Evolutionary conservation across 352 stramenopile genomes (phyloP), one percentile per base, ranked within the genome.

Genomic region (Phytopythium kandeliae): DNA sequence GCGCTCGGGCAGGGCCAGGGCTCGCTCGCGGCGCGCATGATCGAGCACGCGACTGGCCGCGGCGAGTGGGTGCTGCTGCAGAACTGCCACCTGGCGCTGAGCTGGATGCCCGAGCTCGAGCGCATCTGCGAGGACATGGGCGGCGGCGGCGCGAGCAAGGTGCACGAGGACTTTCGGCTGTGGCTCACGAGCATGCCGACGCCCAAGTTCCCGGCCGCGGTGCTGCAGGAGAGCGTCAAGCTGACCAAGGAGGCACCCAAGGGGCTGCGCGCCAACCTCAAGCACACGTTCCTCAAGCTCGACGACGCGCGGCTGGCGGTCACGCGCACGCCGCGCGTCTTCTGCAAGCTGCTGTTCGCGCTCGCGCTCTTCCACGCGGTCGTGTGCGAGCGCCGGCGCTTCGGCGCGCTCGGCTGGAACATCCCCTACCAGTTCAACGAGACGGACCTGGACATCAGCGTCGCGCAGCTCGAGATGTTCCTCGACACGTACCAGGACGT

Each of bases 341-440:
- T 97, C 62, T 84, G 80, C n/a, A 98, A 98, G 53, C 62, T 98
- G 13, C 62, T 98, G 12, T 98, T 98, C 55, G 94, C 85, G 0
- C 67, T 98, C 9, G 89, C 78, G 55, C 95, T 96, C 60, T 96
- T 86, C 67, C 89, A 97, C 48, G 93, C 93, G 6, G 74, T 93
- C 19, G 83, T 97, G 35, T 94, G 96, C 58, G 95, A 98, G 73
- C 85, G 95, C 46, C 91, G 96, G 60, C 88, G 96, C 17, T 98
- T 98, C 51, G 95, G 95, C 2, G 85, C 95, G 4, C 59, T 98
- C 7, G 95, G 95, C 17, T 98, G 95, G 95, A 98, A 98, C 60
- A 97, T 98, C 30, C 92, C 92, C 13, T 98, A 98, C 72, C 89
- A 97, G 52, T 98, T 98, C 60, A 98, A 98, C 57, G 91, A 98